Base-by-base conservation (phyloP, 768 basidiomycete species). In the Hortiboletus campestris region DNA sequence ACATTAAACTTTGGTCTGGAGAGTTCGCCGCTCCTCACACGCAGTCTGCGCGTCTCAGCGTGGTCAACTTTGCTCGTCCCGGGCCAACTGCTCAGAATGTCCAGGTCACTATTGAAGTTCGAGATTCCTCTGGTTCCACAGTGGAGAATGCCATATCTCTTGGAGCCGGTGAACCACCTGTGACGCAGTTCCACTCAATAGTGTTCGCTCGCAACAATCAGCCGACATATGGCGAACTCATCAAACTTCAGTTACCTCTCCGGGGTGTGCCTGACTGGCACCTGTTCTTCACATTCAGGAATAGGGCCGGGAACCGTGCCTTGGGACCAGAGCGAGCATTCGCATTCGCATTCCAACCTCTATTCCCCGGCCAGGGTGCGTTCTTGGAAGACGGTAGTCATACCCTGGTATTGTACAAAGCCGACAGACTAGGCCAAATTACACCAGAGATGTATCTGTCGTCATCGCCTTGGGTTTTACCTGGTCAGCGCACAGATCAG, bases 1-100 rank as follows among this genome's bases (percentile, higher is more conserved):
- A 98, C 71, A 82, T 98, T 75, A 97, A 97, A 70, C 81, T 98
- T 0, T 98, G 94, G 94, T 88, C 86, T 52, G 96, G 92, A 38
- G 89, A 94, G 59, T 98, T 98, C 67, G 73, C 79, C 3, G 74
- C 82, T 0, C 76, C 81, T 4, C 80, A 82, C 56, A 72, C 70
- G 40, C 72, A 74, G 28, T 77, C 84, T 39, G 70, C 86, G 4
- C 86, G 87, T 42, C 72, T 76, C 29, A 81, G 77, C 60, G 77
- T 90, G 47, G 77, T 80, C 34, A 75, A 71, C 52, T 82, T 89
- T 70, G 78, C 84, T 20, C 80, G 86, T 50, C 78, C 86, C 59
- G 80, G 81, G 2, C 73, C 82, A 12, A 62, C 76, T 29, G 74
- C 76, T 34, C 72, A 71, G 35, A 86, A 84, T 49, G 83, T 96